These are phyloP conservation scores for Calcarisporium arbuscula DNA, from an alignment of 2,329 filamentous ascomycete genomes.

Conservation along the genomic window DNA sequence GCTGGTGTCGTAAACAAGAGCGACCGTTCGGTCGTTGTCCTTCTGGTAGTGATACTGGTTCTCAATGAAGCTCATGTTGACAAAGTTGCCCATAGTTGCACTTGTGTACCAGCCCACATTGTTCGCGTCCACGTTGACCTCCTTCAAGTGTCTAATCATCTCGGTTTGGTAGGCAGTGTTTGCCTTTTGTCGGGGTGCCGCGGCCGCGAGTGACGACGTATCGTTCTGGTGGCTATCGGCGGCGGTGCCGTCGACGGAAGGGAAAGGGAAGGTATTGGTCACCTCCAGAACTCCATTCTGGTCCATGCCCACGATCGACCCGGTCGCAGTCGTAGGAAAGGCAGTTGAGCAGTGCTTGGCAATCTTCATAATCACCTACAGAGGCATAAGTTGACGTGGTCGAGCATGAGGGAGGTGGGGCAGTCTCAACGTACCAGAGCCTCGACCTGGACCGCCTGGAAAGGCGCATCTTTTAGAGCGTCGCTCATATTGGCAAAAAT, in stretches of 20 bases:
- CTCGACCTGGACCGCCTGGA: constrained; percentile 89
- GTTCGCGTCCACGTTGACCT: constrained; percentile 98
- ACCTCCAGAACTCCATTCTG: constrained; percentile 73
- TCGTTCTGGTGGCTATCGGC: constrained; percentile 70
- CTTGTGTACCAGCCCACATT: constrained; percentile 98
- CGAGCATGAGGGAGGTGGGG: constrained; percentile 27
- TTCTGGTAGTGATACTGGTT: constrained; percentile 98
- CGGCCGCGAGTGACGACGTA: constrained; percentile 69
- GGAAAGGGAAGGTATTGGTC: constrained; percentile 94
- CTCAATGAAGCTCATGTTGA: constrained; percentile 92
- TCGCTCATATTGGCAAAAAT: constrained; percentile 48
- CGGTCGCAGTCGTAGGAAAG: constrained; percentile 85
- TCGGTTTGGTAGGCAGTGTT: constrained; percentile 86
- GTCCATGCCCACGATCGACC: constrained; percentile 91
- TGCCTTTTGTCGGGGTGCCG: constrained; percentile 85
- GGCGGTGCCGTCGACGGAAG: constrained; percentile 65
- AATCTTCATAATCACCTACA: constrained; percentile 91
- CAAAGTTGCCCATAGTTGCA: constrained; percentile 97
- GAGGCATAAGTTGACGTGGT: constrained; percentile 16
- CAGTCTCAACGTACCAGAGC: constrained; percentile 60
- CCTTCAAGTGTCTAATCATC: constrained; percentile 94
- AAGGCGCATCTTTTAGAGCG: constrained; percentile 57
- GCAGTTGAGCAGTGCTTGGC: constrained; percentile 87
- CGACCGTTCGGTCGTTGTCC: constrained; percentile 82
- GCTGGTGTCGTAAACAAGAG: constrained; percentile 91